These are phyloP conservation scores for Albifimbria verrucaria DNA, from an alignment of 2,329 filamentous ascomycete genomes.

Conservation along the genomic window DNA sequence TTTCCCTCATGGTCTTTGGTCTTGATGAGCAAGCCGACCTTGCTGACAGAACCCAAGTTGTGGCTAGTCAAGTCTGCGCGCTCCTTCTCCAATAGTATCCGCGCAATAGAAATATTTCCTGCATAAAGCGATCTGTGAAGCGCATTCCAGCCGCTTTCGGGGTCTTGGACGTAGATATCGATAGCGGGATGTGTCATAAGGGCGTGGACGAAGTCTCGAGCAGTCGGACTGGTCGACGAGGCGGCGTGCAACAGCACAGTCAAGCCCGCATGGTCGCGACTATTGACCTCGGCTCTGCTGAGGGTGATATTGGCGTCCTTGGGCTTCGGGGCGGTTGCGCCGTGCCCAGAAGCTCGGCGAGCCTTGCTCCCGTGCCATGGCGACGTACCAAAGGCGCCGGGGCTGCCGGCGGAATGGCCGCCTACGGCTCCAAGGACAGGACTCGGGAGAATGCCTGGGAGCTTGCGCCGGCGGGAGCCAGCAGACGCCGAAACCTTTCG, in stretches of 20 bases:
- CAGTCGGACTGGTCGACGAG: slow-evolving; percentile 67
- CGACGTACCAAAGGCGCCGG: slow-evolving; percentile 43
- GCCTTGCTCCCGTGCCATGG: slow-evolving; percentile 47
- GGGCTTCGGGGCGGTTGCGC: slow-evolving; percentile 36
- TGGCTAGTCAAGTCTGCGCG: slow-evolving; percentile 60
- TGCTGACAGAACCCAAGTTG: slow-evolving; percentile 55
- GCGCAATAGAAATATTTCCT: slow-evolving; percentile 83
- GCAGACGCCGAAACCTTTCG: slow-evolving; percentile 85
- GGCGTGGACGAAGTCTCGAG: slow-evolving; percentile 71
- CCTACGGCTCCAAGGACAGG: slow-evolving; percentile 38
- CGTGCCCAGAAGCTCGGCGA: slow-evolving; percentile 51
- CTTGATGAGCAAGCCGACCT: slow-evolving; percentile 77
- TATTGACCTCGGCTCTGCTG: slow-evolving; percentile 71
- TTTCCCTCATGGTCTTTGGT: slow-evolving; percentile 95
- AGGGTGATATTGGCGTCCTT: slow-evolving; percentile 43
- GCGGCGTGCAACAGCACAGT: slow-evolving; percentile 83
- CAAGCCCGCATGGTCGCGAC: slow-evolving; percentile 75
- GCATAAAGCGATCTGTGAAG: slow-evolving; percentile 87
- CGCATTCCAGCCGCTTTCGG: slow-evolving; percentile 93
- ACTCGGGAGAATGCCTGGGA: slow-evolving; percentile 51
- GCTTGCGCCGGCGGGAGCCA: slow-evolving; percentile 67
- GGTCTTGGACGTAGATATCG: slow-evolving; percentile 83
- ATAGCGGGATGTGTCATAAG: slow-evolving; percentile 78
- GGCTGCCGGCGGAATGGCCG: slow-evolving; percentile 31
- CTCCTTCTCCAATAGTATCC: slow-evolving; percentile 77